These are phyloP conservation scores for Carnegiea gigantea DNA, from an alignment of 179 eudicot genomes.

Conservation along the genomic window DNA sequence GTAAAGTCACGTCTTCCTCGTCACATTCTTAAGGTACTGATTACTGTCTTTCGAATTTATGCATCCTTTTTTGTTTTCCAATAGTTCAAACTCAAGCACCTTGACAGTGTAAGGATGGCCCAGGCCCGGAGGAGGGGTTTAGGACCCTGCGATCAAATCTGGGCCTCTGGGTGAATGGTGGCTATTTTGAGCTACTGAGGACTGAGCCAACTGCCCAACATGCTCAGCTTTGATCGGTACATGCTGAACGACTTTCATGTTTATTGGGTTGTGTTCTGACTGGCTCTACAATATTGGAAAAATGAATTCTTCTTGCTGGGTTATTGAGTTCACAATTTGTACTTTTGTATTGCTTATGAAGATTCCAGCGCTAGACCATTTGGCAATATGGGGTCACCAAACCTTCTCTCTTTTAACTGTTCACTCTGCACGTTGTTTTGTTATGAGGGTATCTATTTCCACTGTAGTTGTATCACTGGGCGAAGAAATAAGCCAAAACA, in stretches of 20 bases:
- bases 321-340: background rate
- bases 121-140: background rate
- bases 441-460: background rate
- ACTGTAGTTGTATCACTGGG: too few relatives aligned
- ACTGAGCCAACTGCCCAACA: background rate
- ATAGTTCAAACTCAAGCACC: too few relatives aligned
- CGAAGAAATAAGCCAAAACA: too few relatives aligned
- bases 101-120: too few relatives aligned
- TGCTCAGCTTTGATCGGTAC: background rate
- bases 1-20: constrained; percentile 39
- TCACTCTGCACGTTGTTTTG: background rate
- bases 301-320: background rate
- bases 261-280: too few relatives aligned
- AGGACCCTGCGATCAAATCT: background rate
- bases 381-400: too few relatives aligned
- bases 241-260: too few relatives aligned
- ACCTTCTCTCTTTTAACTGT: background rate
- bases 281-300: too few relatives aligned
- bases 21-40: constrained; percentile 50
- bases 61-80: too few relatives aligned
- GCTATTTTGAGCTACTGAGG: background rate
- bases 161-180: background rate
- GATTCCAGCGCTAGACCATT: background rate
- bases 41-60: background rate
- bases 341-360: background rate